These are phyloP conservation scores for Leccinum longicurvipes DNA, from an alignment of 768 basidiomycete genomes.

Conservation along the genomic window DNA sequence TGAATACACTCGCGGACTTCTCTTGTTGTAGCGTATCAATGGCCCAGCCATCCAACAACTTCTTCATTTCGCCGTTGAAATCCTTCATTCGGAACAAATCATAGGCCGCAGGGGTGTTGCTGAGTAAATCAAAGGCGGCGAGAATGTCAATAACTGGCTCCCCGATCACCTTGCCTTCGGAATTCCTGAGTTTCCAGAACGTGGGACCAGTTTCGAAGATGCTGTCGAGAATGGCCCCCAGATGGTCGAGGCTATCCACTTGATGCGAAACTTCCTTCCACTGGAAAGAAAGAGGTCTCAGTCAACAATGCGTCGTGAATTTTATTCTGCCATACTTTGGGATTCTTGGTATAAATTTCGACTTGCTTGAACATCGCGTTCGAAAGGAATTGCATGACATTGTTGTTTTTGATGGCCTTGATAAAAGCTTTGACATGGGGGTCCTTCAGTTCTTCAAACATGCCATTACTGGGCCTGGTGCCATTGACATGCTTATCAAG, in stretches of 20 bases:
- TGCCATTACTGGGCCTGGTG: too few species aligned
- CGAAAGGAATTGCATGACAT: neutral
- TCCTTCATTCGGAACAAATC: neutral
- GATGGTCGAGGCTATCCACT: neutral
- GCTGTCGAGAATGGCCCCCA: neutral
- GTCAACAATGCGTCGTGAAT: neutral
- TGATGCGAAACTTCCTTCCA: neutral
- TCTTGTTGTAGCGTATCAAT: too few species aligned
- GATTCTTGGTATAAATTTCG: neutral
- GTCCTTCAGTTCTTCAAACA: fast-evolving
- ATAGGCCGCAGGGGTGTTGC: neutral
- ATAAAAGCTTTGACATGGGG: neutral
- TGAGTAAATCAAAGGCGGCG: neutral
- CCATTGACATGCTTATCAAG: neutral
- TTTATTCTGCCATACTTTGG: neutral
- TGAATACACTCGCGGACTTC: neutral
- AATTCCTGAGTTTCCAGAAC: neutral
- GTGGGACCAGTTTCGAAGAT: neutral
- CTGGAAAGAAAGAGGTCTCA: neutral
- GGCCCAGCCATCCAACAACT: neutral
- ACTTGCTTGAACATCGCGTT: neutral
- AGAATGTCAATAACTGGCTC: neutral
- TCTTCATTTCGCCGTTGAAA: neutral
- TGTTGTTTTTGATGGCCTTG: neutral
- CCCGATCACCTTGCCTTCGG: neutral